Percentiles rank a stretch among this genome's conserved stretches.
Conservation (phyloP, 768 basidiomycete species). For the Calocera cornea region DNA sequence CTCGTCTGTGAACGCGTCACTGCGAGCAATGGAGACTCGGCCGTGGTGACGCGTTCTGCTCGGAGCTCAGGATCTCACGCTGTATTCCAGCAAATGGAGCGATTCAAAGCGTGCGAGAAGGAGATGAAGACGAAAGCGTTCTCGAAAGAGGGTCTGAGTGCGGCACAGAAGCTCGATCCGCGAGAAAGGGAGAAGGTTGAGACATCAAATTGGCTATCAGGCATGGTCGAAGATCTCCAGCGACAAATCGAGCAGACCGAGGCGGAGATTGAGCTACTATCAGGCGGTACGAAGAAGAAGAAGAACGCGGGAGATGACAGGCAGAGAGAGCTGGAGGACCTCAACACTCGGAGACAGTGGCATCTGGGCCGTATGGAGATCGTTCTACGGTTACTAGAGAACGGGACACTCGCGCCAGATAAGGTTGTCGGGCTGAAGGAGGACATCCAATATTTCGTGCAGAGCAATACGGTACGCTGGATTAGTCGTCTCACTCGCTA, state of each 20-base stretch:
- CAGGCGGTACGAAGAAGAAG: conserved; percentile 65
- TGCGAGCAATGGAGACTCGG: conserved; percentile 3
- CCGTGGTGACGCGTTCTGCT: conserved; percentile 1
- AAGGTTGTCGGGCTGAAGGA: conserved; percentile 74
- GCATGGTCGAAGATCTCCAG: conserved; percentile 78
- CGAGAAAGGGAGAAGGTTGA: conserved; percentile 95
- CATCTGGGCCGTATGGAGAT: conserved; percentile 87
- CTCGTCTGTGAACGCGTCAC: not conserved
- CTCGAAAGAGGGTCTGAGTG: conserved; percentile 93
- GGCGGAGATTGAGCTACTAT: conserved; percentile 82
- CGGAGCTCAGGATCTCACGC: not conserved
- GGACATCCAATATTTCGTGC: conserved; percentile 91
- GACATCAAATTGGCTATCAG: conserved; percentile 66
- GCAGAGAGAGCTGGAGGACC: conserved; percentile 65
- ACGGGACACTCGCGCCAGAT: conserved; percentile 75
- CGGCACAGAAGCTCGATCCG: conserved; percentile 87
- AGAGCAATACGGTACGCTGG: conserved; percentile 65
- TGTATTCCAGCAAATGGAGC: conserved; percentile 91
- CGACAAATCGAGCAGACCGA: conserved; percentile 90
- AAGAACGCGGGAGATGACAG: conserved; percentile 60
- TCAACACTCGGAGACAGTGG: conserved; percentile 94
- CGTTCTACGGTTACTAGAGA: conserved; percentile 83
- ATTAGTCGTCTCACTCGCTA: conserved; percentile 12
- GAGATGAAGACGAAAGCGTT: conserved; percentile 99
- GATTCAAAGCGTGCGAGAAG: conserved; percentile 99